Evolutionary conservation across 345 rosid genomes (phyloP), one percentile per base, ranked within the genome.

Genomic region (Euphorbia pulcherrima): DNA sequence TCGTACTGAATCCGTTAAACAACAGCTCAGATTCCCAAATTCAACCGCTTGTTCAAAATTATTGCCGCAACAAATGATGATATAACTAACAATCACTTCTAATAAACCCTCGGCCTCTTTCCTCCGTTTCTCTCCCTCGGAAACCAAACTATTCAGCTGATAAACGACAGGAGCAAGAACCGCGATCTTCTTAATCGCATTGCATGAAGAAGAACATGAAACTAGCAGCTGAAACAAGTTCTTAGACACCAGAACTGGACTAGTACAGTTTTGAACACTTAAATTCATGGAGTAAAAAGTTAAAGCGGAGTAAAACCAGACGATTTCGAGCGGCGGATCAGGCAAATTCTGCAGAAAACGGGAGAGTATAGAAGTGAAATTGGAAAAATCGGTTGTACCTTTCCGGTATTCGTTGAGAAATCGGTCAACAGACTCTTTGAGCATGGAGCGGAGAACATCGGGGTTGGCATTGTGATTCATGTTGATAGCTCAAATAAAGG

Each of bases 291-390:
- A 70, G 78, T 82, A 80, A 28, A 80, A 83, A 24, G 82, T 75
- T 37, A 87, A 28, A 2, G 92, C 86, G 27, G 92, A 75, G 80
- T 87, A 85, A 74, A 92, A 87, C 96, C 92, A 92, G 30, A 84
- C 62, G 68, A 84, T 61, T 21, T 92, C 90, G 26, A 92, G 85
- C 0, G 89, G 87, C 5, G 94, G 90, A 46, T 85, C 74, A 47
- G 87, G 85, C 2, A 74, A 30, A 60, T 60, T 75, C 14, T 80
- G 77, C 20, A 89, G 84, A 27, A 85, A 26, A 26, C 92, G 89
- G 67, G 82, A 83, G 78, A 89, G 89, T 51, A 92, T 84, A 5
- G 86, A 64, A 72, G 80, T 65, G 79, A 86, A 82, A 75, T 79
- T 75, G 65, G 92, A 75, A 82, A 92, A 89, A 81, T 86, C 83